Evolutionary conservation across 2,329 filamentous ascomycete species (phyloP).

Genomic region (Aspergillus amoenus): DNA sequence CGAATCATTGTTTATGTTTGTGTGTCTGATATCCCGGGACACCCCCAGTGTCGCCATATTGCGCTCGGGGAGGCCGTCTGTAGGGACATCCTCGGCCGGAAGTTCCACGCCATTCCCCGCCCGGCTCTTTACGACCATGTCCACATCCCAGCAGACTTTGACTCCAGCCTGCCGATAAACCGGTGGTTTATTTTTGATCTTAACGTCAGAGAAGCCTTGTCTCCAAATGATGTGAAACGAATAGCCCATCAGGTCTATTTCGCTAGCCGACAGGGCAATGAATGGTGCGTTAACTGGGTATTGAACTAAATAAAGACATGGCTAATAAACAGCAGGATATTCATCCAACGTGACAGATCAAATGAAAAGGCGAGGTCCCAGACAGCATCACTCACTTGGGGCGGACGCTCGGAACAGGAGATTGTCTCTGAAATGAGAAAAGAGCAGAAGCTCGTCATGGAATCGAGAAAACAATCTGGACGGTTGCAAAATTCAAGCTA

Average conservation of each 20-base stretch:
- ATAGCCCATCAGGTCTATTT: constrained; percentile 21
- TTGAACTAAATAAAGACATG: not conserved
- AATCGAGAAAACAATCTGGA: constrained; percentile 9
- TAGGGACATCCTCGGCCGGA: constrained; percentile 10
- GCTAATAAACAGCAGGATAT: constrained; percentile 14
- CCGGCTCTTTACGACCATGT: constrained; percentile 21
- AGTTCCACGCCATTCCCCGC: constrained; percentile 14
- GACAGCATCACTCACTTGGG: constrained; percentile 19
- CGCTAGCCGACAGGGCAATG: constrained; percentile 18
- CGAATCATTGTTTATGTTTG: constrained; percentile 18
- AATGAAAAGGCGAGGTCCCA: constrained; percentile 16
- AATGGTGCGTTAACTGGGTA: constrained; percentile 15
- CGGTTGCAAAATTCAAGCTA: not conserved
- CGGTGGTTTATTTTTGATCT: constrained; percentile 24
- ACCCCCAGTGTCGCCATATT: constrained; percentile 18
- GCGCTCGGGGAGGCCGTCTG: constrained; percentile 18
- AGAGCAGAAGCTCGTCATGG: constrained; percentile 20
- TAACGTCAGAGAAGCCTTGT: constrained; percentile 12
- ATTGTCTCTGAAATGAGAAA: constrained; percentile 18
- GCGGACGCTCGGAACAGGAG: constrained; percentile 20
- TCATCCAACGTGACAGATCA: constrained; percentile 16
- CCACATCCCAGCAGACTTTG: constrained; percentile 22
- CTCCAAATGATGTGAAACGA: constrained; percentile 10
- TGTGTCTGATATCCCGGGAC: constrained; percentile 21
- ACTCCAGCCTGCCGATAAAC: constrained; percentile 15